These are phyloP conservation scores for Berberis thunbergii DNA, from an alignment of 164 flowering plant genomes.

Conservation along the genomic window DNA sequence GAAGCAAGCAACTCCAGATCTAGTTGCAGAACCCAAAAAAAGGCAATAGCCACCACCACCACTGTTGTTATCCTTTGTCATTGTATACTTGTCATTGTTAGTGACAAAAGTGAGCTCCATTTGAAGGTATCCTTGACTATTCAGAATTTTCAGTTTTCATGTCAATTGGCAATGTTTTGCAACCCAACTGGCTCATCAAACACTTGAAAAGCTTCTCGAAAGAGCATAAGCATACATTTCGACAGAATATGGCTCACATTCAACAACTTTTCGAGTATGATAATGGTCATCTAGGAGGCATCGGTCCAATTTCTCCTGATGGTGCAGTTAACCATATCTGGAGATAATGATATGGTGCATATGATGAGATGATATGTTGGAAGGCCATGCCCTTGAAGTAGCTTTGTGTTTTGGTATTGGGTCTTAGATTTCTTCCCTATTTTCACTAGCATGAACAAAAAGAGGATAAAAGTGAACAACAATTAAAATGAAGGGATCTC, in stretches of 20 bases:
- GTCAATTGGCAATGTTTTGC: conserved; percentile 57
- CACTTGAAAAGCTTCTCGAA: conserved; percentile 52
- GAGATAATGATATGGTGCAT: conserved; percentile 15
- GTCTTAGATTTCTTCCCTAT: too few species aligned
- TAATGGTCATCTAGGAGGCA: conserved; percentile 68
- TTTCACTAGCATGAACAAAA: too few species aligned
- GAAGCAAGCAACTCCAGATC: too few species aligned
- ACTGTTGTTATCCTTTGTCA: conserved; percentile 82
- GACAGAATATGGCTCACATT: conserved; percentile 54
- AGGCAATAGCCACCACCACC: too few species aligned
- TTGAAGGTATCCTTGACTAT: conserved; percentile 84
- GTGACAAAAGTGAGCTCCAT: conserved; percentile 85
- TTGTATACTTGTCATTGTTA: conserved; percentile 88
- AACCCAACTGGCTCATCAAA: conserved; percentile 59
- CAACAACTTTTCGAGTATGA: conserved; percentile 69
- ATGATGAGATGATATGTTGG: too few species aligned
- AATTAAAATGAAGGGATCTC: too few species aligned
- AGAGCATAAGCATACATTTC: conserved; percentile 39
- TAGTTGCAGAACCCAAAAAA: too few species aligned
- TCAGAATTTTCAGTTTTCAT: conserved; percentile 74
- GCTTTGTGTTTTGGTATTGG: too few species aligned
- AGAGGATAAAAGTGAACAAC: too few species aligned
- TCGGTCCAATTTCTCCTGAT: conserved; percentile 57
- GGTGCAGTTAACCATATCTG: conserved; percentile 93
- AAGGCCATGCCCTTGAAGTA: too few species aligned